These are phyloP conservation scores for Phlegmacium glaucopus DNA, from an alignment of 768 basidiomycete species.

Conservation along the genomic window DNA sequence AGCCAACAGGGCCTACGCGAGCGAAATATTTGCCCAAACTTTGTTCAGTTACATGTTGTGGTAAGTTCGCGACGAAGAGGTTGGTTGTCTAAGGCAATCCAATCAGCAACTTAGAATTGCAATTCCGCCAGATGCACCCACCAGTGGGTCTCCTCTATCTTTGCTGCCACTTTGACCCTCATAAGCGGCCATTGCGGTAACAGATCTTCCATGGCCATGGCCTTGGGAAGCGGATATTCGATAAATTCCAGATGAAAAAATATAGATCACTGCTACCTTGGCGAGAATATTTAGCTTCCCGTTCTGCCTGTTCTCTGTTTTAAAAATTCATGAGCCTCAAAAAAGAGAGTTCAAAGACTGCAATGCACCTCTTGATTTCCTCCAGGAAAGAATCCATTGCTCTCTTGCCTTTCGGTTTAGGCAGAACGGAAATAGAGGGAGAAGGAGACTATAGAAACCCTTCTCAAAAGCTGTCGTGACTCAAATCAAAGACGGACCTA, in stretches of 20 bases:
- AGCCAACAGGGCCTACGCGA: slow-evolving; percentile 87
- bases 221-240: slow-evolving; percentile 27
- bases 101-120: background rate
- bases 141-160: slow-evolving; percentile 85
- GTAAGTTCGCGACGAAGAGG: slow-evolving; percentile 92
- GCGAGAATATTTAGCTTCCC: slow-evolving; percentile 81
- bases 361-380: slow-evolving; percentile 83
- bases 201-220: slow-evolving; percentile 66
- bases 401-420: slow-evolving; percentile 88
- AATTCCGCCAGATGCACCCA: slow-evolving; percentile 27
- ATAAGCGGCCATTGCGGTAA: slow-evolving; percentile 93
- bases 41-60: slow-evolving; percentile 82
- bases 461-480: background rate
- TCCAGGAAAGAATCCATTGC: slow-evolving; percentile 96
- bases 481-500: background rate
- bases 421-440: slow-evolving; percentile 41
- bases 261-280: slow-evolving; percentile 41
- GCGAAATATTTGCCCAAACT: slow-evolving; percentile 90
- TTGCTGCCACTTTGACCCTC: slow-evolving; percentile 89
- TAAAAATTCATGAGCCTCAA: background rate
- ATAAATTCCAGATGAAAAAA: background rate
- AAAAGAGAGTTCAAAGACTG: background rate
- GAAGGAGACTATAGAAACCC: slow-evolving; percentile 49
- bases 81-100: slow-evolving; percentile 73
- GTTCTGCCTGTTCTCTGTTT: slow-evolving; percentile 85